Conservation (phyloP, 768 basidiomycete species). For the Termitomyces sp. region DNA sequence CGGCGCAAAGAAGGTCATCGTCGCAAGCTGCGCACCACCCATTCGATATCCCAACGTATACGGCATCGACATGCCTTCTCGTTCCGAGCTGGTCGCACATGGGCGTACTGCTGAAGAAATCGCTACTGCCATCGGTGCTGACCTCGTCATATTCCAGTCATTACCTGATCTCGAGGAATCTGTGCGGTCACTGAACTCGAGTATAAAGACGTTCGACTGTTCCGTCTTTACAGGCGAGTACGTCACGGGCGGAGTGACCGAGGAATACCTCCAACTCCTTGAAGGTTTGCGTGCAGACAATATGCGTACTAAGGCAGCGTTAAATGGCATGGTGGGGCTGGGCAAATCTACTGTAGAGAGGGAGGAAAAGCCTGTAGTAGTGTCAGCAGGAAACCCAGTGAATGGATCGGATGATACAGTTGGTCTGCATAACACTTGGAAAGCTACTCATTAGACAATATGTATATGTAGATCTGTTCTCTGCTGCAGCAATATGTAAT, state of each 20-base stretch:
- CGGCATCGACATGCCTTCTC: constrained; percentile 99
- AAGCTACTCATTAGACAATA: constrained; percentile 19
- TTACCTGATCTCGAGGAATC: constrained; percentile 82
- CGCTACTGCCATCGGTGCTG: constrained; percentile 82
- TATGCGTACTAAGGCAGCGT: constrained; percentile 47
- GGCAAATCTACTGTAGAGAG: constrained; percentile 17
- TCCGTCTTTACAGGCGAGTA: constrained; percentile 98
- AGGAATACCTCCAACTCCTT: constrained; percentile 68
- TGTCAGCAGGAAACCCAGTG: constrained; percentile 34
- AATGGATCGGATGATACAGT: constrained; percentile 73
- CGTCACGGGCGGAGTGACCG: constrained; percentile 88
- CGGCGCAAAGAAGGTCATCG: constrained; percentile 91
- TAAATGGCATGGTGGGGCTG: constrained; percentile 24
- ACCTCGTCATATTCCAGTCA: constrained; percentile 94
- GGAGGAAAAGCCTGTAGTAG: constrained; percentile 13
- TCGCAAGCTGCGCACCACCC: constrained; percentile 95
- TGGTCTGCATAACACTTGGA: constrained; percentile 74
- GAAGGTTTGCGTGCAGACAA: constrained; percentile 82
- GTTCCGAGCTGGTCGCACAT: constrained; percentile 88
- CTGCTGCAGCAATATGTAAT: constrained; percentile 3
- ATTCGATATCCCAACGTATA: constrained; percentile 95
- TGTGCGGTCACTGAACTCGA: constrained; percentile 78
- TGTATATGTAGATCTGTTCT: constrained; percentile 8
- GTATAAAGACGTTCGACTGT: constrained; percentile 81
- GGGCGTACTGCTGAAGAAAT: constrained; percentile 66